Evolutionary conservation across 2,329 filamentous ascomycete species (phyloP), one percentile per base, ranked within the genome.

Genomic region (Parastagonospora avenae): DNA sequence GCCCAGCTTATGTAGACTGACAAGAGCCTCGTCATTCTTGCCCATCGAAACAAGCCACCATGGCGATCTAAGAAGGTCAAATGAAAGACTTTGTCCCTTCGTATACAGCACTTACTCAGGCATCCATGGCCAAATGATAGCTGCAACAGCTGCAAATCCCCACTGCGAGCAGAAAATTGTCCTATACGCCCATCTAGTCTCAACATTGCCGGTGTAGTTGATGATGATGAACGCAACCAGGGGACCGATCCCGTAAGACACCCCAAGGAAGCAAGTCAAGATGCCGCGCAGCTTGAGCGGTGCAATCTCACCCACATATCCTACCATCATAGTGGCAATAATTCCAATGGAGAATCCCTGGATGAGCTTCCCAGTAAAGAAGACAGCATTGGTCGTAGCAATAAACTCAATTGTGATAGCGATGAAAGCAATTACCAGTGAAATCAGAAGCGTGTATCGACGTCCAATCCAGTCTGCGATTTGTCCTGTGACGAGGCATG

Each of bases 21-120:
- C 24, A n/a, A 56, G 49, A 14, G 87, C 87, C n/a, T 88, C 82
- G 4, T 84, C 81, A 39, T 82, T 72, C 32, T 78, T 79, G 28
- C 83, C 84, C 57, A 79, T 82, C 37, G 86, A 82, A 39, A 89
- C 84, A 19, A 89, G 79, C 86, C 86, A 89, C 85, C 85, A 88
- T 1, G 85, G 85, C 11, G 82, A 85, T 68, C 53, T 55, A 14
- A 11, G 33, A 9, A 11, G n/a, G 19, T 24, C 9, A 28, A 29
- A 2, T 8, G 32, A 9, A 33, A 12, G 41, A 2, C 12, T 43
- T 4, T 8, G 15, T 16, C 15, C 10, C n/a, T 28, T 24, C 5
- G n/a, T 10, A 24, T 7, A 8, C 9, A 28, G n/a, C 8, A 46
- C 46, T 32, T 50, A 50, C 48, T 63, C 60, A 5, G 60, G 62